Conservation (phyloP, 805 yeast species). For the Ogataea pini region DNA sequence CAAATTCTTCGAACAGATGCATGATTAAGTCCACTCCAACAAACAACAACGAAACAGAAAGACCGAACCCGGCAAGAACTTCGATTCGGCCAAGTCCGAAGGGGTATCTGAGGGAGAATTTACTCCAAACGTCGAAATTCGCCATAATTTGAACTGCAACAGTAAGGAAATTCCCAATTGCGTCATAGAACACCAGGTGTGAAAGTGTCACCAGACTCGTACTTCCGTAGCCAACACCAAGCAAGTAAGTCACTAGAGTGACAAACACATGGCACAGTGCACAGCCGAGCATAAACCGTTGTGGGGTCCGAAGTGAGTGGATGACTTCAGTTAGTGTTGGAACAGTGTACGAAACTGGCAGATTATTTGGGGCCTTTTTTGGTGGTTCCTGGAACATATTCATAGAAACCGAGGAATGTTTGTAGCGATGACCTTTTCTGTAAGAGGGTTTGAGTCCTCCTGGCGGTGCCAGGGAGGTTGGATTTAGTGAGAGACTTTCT, state of each 20-base stretch:
- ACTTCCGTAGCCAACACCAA: conserved; percentile 59
- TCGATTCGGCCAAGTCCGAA: conserved; percentile 93
- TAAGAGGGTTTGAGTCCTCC: conserved; percentile 53
- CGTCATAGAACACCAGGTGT: conserved; percentile 84
- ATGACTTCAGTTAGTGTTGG: conserved; percentile 69
- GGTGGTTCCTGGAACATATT: conserved; percentile 94
- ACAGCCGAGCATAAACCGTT: conserved; percentile 59
- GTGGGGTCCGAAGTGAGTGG: conserved; percentile 57
- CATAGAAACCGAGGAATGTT: conserved; percentile 95
- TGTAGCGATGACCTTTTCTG: conserved; percentile 92
- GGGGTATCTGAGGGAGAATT: conserved; percentile 79
- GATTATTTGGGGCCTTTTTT: conserved; percentile 58
- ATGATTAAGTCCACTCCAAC: conserved; percentile 88
- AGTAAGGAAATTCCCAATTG: conserved; percentile 69
- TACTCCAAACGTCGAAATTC: conserved; percentile 92
- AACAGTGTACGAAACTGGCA: conserved; percentile 68
- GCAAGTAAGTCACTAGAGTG: conserved; percentile 56
- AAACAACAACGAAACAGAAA: conserved; percentile 80
- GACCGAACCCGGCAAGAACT: conserved; percentile 83
- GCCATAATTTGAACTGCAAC: conserved; percentile 76
- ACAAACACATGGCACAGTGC: conserved; percentile 55
- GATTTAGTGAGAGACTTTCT: conserved; percentile 19
- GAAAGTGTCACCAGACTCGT: conserved; percentile 74
- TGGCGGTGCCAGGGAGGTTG: conserved; percentile 10
- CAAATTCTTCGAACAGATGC: conserved; percentile 79